Conservation (phyloP, 2,329 filamentous ascomycete genomes). For the Coniochaeta prunicola region DNA sequence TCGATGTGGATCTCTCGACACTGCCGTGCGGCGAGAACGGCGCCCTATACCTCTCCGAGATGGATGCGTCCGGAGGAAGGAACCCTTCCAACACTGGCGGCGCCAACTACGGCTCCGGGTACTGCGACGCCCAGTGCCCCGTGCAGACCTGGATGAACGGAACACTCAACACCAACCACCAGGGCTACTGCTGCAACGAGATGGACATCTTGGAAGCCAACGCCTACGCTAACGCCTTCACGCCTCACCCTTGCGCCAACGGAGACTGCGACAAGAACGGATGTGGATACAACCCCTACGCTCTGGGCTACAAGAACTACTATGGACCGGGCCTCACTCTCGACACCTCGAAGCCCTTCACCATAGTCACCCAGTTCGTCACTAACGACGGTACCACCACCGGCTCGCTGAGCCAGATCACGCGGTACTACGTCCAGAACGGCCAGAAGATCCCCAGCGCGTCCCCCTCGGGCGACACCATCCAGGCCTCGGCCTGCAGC, state of each 20-base stretch:
- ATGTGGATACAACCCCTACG: conserved; percentile 26
- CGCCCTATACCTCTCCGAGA: conserved; percentile 53
- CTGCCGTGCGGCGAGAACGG: conserved; percentile 58
- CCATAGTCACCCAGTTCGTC: conserved; percentile 38
- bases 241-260: conserved; percentile 31
- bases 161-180: conserved; percentile 23
- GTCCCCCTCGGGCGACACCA: conserved; percentile 16
- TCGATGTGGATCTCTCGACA: conserved; percentile 54
- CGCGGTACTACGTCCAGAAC: conserved; percentile 37
- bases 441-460: conserved; percentile 31
- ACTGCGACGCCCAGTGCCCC: conserved; percentile 47
- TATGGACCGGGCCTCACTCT: conserved; percentile 26
- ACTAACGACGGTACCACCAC: conserved; percentile 20
- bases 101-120: conserved; percentile 48
- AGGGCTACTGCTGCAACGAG: conserved; percentile 34
- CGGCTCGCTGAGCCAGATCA: conserved; percentile 36
- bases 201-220: conserved; percentile 39
- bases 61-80: conserved; percentile 52
- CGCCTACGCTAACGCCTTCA: conserved; percentile 25
- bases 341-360: conserved; percentile 33
- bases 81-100: conserved; percentile 42
- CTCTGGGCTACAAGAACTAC: conserved; percentile 18
- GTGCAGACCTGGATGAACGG: conserved; percentile 25
- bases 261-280: conserved; percentile 25
- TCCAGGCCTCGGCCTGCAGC: conserved; percentile 44